Evolutionary conservation across 306 rosid species (phyloP).

Genomic region (Dicorynia guianensis): DNA sequence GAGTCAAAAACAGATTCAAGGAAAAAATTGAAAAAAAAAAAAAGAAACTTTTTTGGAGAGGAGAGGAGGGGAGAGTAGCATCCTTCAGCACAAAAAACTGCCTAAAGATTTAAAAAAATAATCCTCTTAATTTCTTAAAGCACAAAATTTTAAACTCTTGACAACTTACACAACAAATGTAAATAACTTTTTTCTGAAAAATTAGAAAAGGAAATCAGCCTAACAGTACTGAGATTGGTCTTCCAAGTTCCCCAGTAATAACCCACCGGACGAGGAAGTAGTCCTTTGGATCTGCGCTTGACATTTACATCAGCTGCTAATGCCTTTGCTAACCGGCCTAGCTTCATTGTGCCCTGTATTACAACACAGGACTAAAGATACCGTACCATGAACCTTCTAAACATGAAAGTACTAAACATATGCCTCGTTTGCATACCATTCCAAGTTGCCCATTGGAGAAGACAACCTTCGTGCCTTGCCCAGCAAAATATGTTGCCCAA

Average conservation of each 20-base stretch:
- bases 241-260: slow-evolving; percentile 35
- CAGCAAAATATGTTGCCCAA: slow-evolving; percentile 86
- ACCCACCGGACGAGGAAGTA: slow-evolving; percentile 88
- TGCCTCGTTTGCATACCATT: slow-evolving; percentile 61
- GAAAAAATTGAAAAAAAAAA: too few species aligned
- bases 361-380: slow-evolving; percentile 41
- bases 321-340: slow-evolving; percentile 78
- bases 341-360: slow-evolving; percentile 87
- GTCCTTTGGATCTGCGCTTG: slow-evolving; percentile 92
- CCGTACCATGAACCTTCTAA: slow-evolving; percentile 34
- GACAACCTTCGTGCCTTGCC: slow-evolving; percentile 75
- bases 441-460: slow-evolving; percentile 93
- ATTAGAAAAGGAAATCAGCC: slow-evolving; percentile 20
- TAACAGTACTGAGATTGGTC: slow-evolving; percentile 27
- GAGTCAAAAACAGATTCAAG: too few species aligned
- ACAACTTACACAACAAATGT: neutral
- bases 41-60: too few species aligned
- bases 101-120: too few species aligned
- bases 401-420: slow-evolving; percentile 30
- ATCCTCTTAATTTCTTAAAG: too few species aligned
- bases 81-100: too few species aligned
- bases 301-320: slow-evolving; percentile 87
- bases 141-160: too few species aligned
- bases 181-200: neutral
- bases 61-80: too few species aligned